phyloP scores from a whole-genome alignment of 1,139 yeast genomes.

The Petasospora fabianii region DNA sequence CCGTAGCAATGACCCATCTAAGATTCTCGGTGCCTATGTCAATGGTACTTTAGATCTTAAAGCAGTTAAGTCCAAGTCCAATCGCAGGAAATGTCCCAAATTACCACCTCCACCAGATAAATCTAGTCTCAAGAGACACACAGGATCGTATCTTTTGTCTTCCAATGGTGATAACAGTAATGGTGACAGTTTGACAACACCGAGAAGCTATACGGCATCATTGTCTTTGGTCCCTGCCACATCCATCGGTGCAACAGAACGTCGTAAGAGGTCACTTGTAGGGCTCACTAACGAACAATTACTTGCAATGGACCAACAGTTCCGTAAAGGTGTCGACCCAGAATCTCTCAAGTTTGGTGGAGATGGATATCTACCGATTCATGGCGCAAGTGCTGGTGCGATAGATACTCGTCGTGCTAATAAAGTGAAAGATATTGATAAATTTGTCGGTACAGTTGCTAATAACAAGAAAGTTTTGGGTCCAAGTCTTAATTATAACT shows the following conservation, averaged over 20 bases:
- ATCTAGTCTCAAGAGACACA: conserved; percentile 27
- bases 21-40: conserved; percentile 18
- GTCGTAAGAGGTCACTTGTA: conserved; percentile 50
- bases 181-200: too few species aligned
- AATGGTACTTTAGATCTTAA: too few species aligned
- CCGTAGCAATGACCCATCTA: too few species aligned
- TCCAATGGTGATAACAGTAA: too few species aligned
- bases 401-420: conserved; percentile 9
- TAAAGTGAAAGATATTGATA: conserved; percentile 19
- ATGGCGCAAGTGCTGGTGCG: conserved; percentile 1
- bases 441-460: conserved; percentile 14
- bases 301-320: conserved; percentile 57
- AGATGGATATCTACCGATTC: conserved; percentile 23
- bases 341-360: conserved; percentile 28
- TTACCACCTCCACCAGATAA: conserved; percentile 35
- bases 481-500: conserved; percentile 15
- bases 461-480: conserved; percentile 15
- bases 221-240: conserved; percentile 6
- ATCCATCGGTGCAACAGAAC: conserved; percentile 11
- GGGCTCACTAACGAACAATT: conserved; percentile 66
- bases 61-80: conserved; percentile 12
- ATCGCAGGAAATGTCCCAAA: conserved; percentile 20
- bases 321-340: conserved; percentile 29
- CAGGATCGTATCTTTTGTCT: neutral
- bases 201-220: neutral